Base-by-base conservation (phyloP, 129 eudicot species). In the Flaveria sonorensis region DNA sequence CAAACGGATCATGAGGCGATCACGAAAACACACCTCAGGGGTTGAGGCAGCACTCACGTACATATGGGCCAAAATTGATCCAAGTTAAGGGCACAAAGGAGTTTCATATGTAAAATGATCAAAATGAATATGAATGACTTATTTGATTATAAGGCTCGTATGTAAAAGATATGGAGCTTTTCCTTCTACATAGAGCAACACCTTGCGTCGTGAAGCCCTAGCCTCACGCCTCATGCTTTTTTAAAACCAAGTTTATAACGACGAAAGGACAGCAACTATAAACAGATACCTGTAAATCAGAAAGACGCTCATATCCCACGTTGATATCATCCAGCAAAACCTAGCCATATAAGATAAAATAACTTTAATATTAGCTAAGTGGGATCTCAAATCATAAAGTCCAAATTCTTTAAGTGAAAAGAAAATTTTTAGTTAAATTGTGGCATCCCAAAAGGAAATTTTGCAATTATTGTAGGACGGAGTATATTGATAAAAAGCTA, bases 311-410 rank as follows among this genome's bases (percentile, higher is more conserved):
- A 56, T 89, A 93, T 64, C 98, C 98, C 12, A 92, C 84, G 32
- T 93, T 93, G 79, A 93, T 91, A 73, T 93, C 98, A 83, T 93
- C 98, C 93, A 93, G 87, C 71, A 93, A 76, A 47, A 93, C 96
- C 98, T 93, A 81, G 76, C 7, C 42, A 59, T 43, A 67, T 55
- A 67, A 23, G 52, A 19, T 14, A 30, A 7, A 61, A 14, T 24
- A 52, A 63, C 28, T 45, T 24, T 30, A 64, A n/a, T 18, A 42
- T 53, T 19, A 6, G 71, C 23, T 7, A 72, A 73, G 68, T 56
- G 67, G 39, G 39, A 55, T 20, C n/a, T 21, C 15, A 42, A 72
- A n/a, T 39, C 77, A 19, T 55, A 39, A 11, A 53, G 36, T 28
- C 48, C 15, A 55, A 55, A 55, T 42, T 26, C 15, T 53, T 39